Evolutionary conservation across 2,329 filamentous ascomycete genomes (phyloP).

Genomic region (Sporothrix dimorphospora): DNA sequence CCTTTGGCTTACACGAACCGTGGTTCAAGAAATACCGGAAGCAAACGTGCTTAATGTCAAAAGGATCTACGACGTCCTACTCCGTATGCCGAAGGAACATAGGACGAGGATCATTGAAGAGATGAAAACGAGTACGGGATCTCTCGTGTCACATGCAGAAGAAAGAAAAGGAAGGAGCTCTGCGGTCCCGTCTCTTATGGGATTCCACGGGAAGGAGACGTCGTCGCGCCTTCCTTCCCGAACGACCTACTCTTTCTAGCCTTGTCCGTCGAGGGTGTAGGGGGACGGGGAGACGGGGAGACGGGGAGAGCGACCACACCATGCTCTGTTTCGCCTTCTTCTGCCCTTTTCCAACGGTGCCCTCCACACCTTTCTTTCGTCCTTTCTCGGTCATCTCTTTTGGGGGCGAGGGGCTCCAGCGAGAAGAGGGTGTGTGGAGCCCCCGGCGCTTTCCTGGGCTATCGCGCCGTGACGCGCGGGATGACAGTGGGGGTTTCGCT

Average conservation of each 20-base stretch:
- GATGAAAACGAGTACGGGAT: background rate
- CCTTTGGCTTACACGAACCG: background rate
- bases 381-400: background rate
- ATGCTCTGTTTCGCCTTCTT: too few species aligned
- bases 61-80: too few species aligned
- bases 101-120: background rate
- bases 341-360: background rate
- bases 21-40: background rate
- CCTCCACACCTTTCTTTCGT: background rate
- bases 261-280: background rate
- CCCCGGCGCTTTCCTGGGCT: background rate
- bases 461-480: constrained; percentile 7
- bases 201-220: background rate
- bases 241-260: constrained; percentile 14
- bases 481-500: constrained; percentile 20
- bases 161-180: background rate
- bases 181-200: background rate
- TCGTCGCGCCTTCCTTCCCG: background rate
- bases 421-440: constrained; percentile 13
- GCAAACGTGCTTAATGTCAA: background rate
- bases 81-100: background rate
- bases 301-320: background rate
- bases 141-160: background rate
- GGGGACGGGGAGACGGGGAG: background rate
- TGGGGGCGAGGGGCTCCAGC: background rate